Evolutionary conservation across 768 basidiomycete species (phyloP), one percentile per base, ranked within the genome.

Genomic region (Termitomyces sp.): DNA sequence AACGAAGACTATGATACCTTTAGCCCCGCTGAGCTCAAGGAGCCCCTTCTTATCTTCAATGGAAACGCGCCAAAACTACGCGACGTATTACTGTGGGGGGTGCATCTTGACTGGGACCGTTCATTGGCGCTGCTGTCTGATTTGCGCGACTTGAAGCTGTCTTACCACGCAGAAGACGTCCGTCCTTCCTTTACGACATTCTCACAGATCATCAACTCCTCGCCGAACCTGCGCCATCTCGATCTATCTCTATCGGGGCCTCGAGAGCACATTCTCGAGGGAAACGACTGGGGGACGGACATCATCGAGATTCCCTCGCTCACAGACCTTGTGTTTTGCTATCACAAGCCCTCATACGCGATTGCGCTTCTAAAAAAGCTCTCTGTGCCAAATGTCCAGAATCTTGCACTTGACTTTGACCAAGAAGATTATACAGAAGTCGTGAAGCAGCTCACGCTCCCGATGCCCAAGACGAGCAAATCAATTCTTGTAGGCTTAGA

Each of bases 81-180:
- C 20, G 63, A 70, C 4, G 68, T 82, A 35, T 71, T 73, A 10
- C 72, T 91, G 28, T 88, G 85, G 83, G 88, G 87, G 40, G 84
- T 89, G 5, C 88, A 88, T 60, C 68, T 90, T 35, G 78, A 84
- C 56, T 91, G 89, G 89, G 72, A 77, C 32, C 71, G 74, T 35
- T 72, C 76, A 16, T 66, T 75, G 22, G 57, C 68, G 9, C 75
- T 82, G 62, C 72, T 87, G 26, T 60, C 64, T 18, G 76, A 73
- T 14, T 70, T 90, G 30, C 65, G 62, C 24, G 76, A 80, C 16
- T 66, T 90, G 22, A 80, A 86, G 62, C 72, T 90, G 43, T 79
- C 83, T 0, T 88, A 79, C 70, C 87, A 88, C 62, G 68, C 78
- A 9, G 73, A 77, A 30, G 82, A 87, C 63, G 85, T 85, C 14